A percentile compares a stretch with the other conserved stretches of the same genome.
These are phyloP conservation scores for Gaultheria prostrata DNA, from an alignment of 148 eudicot genomes.

Conservation along the genomic window DNA sequence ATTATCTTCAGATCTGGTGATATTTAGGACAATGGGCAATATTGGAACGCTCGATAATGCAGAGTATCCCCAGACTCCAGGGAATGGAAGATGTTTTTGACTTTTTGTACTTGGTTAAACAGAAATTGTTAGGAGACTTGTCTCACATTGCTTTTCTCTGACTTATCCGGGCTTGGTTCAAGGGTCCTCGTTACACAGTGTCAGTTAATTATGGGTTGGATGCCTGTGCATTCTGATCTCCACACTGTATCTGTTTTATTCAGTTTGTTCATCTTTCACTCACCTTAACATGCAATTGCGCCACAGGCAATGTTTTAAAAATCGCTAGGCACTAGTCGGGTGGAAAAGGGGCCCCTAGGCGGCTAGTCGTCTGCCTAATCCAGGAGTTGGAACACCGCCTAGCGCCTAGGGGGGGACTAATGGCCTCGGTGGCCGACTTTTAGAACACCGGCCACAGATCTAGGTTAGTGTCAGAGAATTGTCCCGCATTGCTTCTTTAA, in stretches of 20 bases:
- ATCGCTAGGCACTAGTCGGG: no score
- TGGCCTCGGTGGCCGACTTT: no score
- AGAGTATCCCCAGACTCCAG: not conserved
- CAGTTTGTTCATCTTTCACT: not conserved
- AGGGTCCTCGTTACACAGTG: not conserved
- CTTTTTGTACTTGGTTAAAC: not conserved
- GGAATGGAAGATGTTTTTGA: not conserved
- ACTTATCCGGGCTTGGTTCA: not conserved
- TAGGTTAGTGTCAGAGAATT: not conserved
- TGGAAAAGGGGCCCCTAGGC: no score
- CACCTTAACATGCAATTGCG: not conserved
- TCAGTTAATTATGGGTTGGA: not conserved
- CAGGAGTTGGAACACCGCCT: no score
- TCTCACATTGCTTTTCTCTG: not conserved
- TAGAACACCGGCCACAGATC: not conserved
- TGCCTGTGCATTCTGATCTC: not conserved
- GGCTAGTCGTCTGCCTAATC: no score
- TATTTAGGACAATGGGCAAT: not conserved
- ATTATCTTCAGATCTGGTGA: not conserved
- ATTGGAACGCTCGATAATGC: not conserved
- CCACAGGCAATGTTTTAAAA: not conserved
- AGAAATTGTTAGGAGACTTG: not conserved
- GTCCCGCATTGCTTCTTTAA: not conserved
- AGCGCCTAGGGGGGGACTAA: no score
- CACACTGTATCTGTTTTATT: not conserved